Evolutionary conservation across 176 grass and related monocot genomes (phyloP).

Genomic region (Zoysia japonica): DNA sequence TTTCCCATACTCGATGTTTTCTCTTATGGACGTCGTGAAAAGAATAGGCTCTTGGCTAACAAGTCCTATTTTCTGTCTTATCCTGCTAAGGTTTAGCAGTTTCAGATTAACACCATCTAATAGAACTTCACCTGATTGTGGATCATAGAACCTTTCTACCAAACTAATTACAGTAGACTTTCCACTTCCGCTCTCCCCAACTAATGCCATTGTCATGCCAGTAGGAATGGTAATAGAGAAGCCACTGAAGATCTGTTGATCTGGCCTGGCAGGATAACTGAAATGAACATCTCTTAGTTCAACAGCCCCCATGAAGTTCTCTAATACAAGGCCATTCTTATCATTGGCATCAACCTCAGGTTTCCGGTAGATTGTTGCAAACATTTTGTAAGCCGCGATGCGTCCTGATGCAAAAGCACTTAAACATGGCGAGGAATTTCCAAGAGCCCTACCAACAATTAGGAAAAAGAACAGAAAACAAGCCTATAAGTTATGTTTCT

Average conservation of each 20-base stretch:
- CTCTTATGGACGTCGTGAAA: constrained; percentile 73
- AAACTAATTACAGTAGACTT: constrained; percentile 80
- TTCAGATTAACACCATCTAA: constrained; percentile 75
- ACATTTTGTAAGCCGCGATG: constrained; percentile 77
- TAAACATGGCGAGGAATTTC: constrained; percentile 71
- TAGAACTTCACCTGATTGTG: constrained; percentile 65
- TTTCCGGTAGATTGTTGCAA: constrained; percentile 62
- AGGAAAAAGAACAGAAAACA: constrained; percentile 4
- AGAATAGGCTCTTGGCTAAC: constrained; percentile 78
- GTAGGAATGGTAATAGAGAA: constrained; percentile 64
- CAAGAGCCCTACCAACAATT: constrained; percentile 56
- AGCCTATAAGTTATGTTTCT: not conserved
- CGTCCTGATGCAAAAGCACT: constrained; percentile 69
- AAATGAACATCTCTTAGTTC: constrained; percentile 64
- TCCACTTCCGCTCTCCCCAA: constrained; percentile 78
- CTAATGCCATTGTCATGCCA: constrained; percentile 74
- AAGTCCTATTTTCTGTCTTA: constrained; percentile 68
- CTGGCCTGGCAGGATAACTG: constrained; percentile 69
- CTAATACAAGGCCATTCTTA: constrained; percentile 50
- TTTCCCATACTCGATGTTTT: constrained; percentile 73
- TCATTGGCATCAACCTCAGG: constrained; percentile 60
- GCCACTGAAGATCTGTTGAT: constrained; percentile 63
- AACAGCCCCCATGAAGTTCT: constrained; percentile 61
- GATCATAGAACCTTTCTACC: constrained; percentile 83
- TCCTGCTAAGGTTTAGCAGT: constrained; percentile 56